Conservation (phyloP, 169 alveolate species). For the Toxoplasma gondii region DNA sequence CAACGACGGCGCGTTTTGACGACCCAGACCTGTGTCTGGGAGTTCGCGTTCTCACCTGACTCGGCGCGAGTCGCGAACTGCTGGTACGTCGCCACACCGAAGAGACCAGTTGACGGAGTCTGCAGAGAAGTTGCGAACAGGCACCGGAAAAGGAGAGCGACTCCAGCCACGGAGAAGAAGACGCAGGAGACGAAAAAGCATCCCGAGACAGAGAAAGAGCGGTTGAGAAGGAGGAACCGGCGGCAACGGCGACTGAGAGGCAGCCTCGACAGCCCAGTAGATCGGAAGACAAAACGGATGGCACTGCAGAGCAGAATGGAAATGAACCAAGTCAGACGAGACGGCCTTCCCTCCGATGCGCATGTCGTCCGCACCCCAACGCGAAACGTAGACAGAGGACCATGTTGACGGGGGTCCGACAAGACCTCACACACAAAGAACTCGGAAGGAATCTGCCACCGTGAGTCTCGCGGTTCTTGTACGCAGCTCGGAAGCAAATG, state of each 20-base stretch:
- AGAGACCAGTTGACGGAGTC: not conserved
- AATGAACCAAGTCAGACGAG: not conserved
- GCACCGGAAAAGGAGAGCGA: no score
- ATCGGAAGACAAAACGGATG: not conserved
- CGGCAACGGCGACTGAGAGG: no score
- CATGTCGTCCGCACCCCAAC: not conserved
- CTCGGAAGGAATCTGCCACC: not conserved
- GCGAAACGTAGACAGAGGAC: not conserved
- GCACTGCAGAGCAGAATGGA: not conserved
- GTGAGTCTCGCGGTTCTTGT: no score
- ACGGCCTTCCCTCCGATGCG: no score
- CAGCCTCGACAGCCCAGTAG: no score
- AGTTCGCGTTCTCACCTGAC: not conserved
- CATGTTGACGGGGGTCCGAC: not conserved
- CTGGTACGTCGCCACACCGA: constrained; percentile 32
- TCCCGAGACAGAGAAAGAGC: no score
- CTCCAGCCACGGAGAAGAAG: no score
- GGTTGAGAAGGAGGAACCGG: no score
- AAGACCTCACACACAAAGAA: not conserved
- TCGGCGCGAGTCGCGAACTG: constrained; percentile 31
- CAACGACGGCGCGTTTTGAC: no score
- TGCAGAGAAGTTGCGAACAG: not conserved
- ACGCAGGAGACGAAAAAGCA: no score
- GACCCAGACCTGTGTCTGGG: not conserved
- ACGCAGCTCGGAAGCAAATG: no score